phyloP scores from a whole-genome alignment of 148 eudicot genomes.

The Heliosperma pusillum region DNA sequence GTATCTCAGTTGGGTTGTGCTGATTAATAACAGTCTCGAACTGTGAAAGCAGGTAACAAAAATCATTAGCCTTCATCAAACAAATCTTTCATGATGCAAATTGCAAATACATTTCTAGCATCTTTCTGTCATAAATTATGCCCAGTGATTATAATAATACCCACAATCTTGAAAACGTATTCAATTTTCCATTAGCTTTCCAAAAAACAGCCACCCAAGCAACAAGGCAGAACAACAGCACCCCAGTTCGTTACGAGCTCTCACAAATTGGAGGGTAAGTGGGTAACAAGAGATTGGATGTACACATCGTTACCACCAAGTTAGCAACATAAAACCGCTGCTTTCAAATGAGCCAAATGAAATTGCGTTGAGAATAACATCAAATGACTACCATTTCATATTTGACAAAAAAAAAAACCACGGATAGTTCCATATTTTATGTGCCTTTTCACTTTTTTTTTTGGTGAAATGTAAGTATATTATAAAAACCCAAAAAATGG shows the following conservation, averaged over 20 bases:
- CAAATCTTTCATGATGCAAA: not conserved
- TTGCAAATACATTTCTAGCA: too few species aligned
- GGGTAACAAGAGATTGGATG: not conserved
- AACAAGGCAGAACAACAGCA: not conserved
- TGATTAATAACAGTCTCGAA: constrained; percentile 60
- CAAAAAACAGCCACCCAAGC: not conserved
- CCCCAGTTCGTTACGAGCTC: not conserved
- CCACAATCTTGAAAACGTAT: not conserved
- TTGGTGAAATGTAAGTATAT: too few species aligned
- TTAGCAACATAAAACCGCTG: not conserved
- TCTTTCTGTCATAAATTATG: not conserved
- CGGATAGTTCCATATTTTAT: too few species aligned
- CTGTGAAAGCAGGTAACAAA: constrained; percentile 31
- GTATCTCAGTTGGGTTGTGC: constrained; percentile 48
- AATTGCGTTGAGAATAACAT: not conserved
- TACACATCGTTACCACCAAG: not conserved
- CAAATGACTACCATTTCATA: not conserved
- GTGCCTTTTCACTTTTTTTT: not conserved
- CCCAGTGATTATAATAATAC: not conserved
- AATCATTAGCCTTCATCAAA: constrained; percentile 13
- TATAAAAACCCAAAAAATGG: too few species aligned
- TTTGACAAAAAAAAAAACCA: not conserved
- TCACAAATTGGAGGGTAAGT: not conserved
- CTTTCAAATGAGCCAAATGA: not conserved
- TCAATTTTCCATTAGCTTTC: not conserved